phyloP scores from a whole-genome alignment of 148 eudicot genomes.

The Amaranthus cruentus region DNA sequence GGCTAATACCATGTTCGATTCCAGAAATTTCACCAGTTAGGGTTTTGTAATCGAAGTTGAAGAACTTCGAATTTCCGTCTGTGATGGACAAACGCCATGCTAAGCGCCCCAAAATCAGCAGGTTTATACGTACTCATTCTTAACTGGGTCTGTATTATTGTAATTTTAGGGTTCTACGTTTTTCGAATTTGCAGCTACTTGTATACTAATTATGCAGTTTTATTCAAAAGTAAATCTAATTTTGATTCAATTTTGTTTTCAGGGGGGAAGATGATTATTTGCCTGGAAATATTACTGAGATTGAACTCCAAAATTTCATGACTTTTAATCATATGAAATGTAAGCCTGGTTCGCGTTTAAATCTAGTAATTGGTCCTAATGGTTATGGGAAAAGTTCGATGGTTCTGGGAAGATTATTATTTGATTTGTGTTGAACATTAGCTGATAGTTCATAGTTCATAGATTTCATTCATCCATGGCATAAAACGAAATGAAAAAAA shows the following conservation, averaged over 20 bases:
- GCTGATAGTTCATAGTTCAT: no score
- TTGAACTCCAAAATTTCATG: slow-evolving; percentile 86
- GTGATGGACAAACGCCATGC: slow-evolving; percentile 43
- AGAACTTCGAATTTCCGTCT: neutral
- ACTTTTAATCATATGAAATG: slow-evolving; percentile 68
- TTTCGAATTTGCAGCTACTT: no score
- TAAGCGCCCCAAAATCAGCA: slow-evolving; percentile 62
- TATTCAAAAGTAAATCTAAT: neutral
- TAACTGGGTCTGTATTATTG: no score
- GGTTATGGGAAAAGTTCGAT: slow-evolving; percentile 95
- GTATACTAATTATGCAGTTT: neutral
- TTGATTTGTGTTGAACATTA: no score
- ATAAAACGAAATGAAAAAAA: no score
- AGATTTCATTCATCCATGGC: no score
- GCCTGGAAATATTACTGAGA: slow-evolving; percentile 78
- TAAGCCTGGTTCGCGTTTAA: slow-evolving; percentile 78
- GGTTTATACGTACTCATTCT: slow-evolving; percentile 24
- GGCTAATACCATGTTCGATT: slow-evolving; percentile 10
- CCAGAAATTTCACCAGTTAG: neutral
- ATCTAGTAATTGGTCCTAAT: slow-evolving; percentile 90
- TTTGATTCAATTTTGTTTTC: neutral
- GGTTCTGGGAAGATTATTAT: no score
- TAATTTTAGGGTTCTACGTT: no score
- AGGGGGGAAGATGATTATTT: slow-evolving; percentile 89
- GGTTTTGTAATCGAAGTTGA: neutral